Base-by-base conservation (phyloP, 2,329 filamentous ascomycete species). In the Colletotrichum lupini region DNA sequence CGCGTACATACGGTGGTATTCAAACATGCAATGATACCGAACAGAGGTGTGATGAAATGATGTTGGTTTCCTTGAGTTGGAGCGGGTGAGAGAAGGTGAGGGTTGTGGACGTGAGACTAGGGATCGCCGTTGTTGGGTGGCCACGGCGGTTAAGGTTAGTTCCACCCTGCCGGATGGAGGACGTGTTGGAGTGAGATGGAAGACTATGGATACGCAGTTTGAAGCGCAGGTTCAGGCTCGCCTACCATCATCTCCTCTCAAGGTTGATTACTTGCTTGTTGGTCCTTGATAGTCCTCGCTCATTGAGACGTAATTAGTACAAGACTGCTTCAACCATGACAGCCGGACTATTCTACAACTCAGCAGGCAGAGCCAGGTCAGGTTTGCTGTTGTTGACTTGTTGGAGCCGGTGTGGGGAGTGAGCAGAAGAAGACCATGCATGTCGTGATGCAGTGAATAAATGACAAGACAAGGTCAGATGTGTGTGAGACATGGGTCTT, bases 401-500 rank as follows among this genome's bases (percentile, higher is more conserved):
- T 24, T 24, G 24, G 24, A 24, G 52, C 26, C 24, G 52, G 26
- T 28, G 52, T 24, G 22, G 22, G 19, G 52, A 24, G 52, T 56
- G 22, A 19, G 52, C 22, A 56, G 22, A 56, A 56, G 22, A 19
- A 56, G 52, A 28, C 26, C 22, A 14, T 24, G 52, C 52, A 59
- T 42, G 62, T 65, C 52, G n/a, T 53, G 59, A 73, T 60, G 60
- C 53, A 70, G 67, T 49, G 42, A 49, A 19, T 49, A 7, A 49
- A 49, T 49, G 42, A 73, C 67, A 22, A 42, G 12, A 28, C 49
- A 42, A 52, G 19, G n/a, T 32, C 46, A 26, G 12, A 35, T 35
- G 26, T n/a, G 60, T 49, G 60, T 61, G 60, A 66, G 71, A 73
- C 60, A 66, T 37, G 35, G 49, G 58, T 30, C 42, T 56, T 66